A percentile compares a stretch with the other conserved stretches of the same genome.
phyloP scores from a whole-genome alignment of 75 land plant genomes.

The Isoetes taiwanensis region DNA sequence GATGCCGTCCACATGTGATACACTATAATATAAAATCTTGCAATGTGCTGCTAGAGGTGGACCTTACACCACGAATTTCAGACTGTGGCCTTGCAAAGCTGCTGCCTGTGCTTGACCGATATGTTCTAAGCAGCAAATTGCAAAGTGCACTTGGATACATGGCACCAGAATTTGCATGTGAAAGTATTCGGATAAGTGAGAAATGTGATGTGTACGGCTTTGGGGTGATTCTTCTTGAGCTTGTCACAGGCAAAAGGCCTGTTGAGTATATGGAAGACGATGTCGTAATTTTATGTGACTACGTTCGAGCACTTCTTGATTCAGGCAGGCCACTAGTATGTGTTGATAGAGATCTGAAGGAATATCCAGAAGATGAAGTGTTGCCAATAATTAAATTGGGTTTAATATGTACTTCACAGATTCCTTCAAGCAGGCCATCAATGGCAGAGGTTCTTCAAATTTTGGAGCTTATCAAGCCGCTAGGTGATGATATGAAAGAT shows the following conservation, averaged over 20 bases:
- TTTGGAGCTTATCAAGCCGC: conserved; percentile 67
- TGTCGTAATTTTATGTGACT: conserved; percentile 63
- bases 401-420: conserved; percentile 83
- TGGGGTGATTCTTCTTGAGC: conserved; percentile 77
- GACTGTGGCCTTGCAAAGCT: conserved; percentile 86
- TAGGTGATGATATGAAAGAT: conserved; percentile 21
- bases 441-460: conserved; percentile 97
- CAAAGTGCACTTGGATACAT: conserved; percentile 72
- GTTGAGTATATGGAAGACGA: conserved; percentile 88
- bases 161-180: conserved; percentile 90
- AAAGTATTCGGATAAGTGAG: conserved; percentile 63
- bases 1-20: conserved; percentile 56
- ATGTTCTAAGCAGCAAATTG: conserved; percentile 51
- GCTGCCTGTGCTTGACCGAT: conserved; percentile 65
- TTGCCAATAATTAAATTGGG: conserved; percentile 77
- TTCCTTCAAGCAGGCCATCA: conserved; percentile 92
- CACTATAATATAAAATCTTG: conserved; percentile 80
- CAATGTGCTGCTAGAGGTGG: conserved; percentile 65
- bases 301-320: conserved; percentile 52
- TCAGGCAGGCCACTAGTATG: conserved; percentile 51
- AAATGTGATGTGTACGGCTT: conserved; percentile 90
- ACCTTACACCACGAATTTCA: conserved; percentile 49
- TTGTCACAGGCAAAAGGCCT: conserved; percentile 76
- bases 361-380: conserved; percentile 54
- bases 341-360: conserved; percentile 44